Conservation (phyloP, 176 grass and related monocot species). For the Carex pumila region DNA sequence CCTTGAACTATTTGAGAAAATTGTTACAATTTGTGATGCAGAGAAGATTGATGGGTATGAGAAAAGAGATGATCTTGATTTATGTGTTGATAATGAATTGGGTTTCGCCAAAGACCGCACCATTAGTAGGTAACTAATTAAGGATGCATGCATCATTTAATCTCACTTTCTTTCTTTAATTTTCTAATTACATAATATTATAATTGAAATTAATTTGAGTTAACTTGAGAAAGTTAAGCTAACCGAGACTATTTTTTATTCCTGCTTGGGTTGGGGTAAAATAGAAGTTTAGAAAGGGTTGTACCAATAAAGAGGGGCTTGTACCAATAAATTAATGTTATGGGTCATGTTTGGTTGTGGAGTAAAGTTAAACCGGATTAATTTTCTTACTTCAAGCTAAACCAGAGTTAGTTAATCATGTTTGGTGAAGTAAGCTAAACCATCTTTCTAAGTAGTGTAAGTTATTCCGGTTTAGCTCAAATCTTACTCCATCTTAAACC, state of each 20-base stretch:
- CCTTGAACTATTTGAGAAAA: slow-evolving; percentile 53
- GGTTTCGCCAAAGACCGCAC: slow-evolving; percentile 90
- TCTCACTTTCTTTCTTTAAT: not conserved
- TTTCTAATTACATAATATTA: not conserved
- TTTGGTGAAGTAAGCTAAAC: no score
- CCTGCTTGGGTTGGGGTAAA: not conserved
- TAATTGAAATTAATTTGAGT: not conserved
- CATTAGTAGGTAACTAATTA: slow-evolving; percentile 59
- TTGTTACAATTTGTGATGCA: slow-evolving; percentile 63
- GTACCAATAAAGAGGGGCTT: not conserved
- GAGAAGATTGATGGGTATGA: slow-evolving; percentile 31
- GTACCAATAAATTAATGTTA: not conserved
- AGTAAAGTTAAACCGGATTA: no score
- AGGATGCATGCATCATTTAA: not conserved
- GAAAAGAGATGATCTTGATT: slow-evolving; percentile 56
- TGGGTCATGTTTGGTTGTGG: no score
- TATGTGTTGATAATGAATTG: slow-evolving; percentile 82
- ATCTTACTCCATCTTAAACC: no score
- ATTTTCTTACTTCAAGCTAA: no score
- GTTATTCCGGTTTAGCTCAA: no score
- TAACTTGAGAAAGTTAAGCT: not conserved
- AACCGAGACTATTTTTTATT: not conserved
- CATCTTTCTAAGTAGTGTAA: no score
- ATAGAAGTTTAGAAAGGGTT: not conserved
- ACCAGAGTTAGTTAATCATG: no score